Conservation (phyloP, 768 basidiomycete genomes). For the Coprinopsis cinerea region DNA sequence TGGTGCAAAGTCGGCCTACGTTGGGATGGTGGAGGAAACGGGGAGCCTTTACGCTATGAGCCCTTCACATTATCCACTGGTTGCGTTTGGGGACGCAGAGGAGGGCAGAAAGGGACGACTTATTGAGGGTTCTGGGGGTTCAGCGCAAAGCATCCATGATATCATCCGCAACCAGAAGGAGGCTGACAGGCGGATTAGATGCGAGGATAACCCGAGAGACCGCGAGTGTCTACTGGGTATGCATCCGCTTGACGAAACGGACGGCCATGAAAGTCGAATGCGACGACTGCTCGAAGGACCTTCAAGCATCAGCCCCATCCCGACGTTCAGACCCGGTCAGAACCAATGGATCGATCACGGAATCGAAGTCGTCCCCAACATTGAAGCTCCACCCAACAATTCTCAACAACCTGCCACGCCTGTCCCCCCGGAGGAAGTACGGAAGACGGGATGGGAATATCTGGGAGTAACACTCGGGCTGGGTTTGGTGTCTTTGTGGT, state of each 20-base stretch:
- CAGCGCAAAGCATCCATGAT: constrained; percentile 10
- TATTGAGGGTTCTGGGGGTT: constrained; percentile 10
- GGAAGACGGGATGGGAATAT: constrained; percentile 11
- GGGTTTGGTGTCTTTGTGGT: constrained; percentile 15
- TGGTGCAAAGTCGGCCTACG: constrained; percentile 64
- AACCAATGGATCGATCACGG: constrained; percentile 6
- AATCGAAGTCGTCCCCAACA: neutral
- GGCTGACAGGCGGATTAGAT: constrained; percentile 2
- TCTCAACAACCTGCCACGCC: constrained; percentile 6
- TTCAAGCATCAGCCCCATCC: constrained; percentile 8
- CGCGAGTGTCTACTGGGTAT: constrained; percentile 61
- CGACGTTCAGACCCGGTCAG: constrained; percentile 1
- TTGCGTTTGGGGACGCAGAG: constrained; percentile 50
- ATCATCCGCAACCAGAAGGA: constrained; percentile 5
- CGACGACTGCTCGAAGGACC: constrained; percentile 58
- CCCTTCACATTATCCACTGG: constrained; percentile 73
- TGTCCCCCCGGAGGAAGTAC: neutral
- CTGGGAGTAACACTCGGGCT: constrained; percentile 9
- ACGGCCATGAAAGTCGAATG: constrained; percentile 37
- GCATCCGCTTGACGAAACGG: constrained; percentile 45
- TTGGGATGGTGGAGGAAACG: constrained; percentile 69
- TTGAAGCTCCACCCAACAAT: constrained; percentile 8
- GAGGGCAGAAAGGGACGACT: constrained; percentile 9
- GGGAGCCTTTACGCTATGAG: constrained; percentile 84
- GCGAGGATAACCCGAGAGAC: constrained; percentile 26